Evolutionary conservation across 164 flowering plant genomes (phyloP).

Genomic region (Stephania japonica): DNA sequence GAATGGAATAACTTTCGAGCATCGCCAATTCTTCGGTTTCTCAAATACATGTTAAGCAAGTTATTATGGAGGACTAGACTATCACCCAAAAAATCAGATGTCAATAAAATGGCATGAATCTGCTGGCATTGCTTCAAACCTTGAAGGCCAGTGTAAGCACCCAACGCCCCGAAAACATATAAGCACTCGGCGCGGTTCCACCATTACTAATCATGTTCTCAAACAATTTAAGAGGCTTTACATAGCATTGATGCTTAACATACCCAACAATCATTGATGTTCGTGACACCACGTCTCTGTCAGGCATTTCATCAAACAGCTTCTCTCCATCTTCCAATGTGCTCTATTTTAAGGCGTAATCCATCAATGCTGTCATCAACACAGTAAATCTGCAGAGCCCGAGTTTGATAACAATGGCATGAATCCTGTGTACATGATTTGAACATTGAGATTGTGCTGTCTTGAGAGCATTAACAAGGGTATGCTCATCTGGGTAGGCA

Average conservation of each 20-base stretch:
- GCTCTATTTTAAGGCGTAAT: constrained; percentile 15
- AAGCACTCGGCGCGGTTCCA: constrained; percentile 7
- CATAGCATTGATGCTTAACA: constrained; percentile 4
- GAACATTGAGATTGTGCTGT: constrained; percentile 1
- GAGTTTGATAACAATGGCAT: constrained; percentile 10
- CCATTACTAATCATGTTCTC: constrained; percentile 4
- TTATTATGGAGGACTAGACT: constrained; percentile 10
- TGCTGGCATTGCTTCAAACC: constrained; percentile 17
- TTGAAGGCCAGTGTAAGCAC: constrained; percentile 17
- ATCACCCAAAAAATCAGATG: background rate
- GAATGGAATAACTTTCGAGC: constrained; percentile 12
- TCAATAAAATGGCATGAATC: constrained; percentile 13
- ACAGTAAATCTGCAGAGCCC: constrained; percentile 16
- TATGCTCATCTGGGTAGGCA: constrained; percentile 9
- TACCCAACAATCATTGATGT: constrained; percentile 21
- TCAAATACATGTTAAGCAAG: constrained; percentile 18
- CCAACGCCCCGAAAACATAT: constrained; percentile 18
- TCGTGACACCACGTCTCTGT: constrained; percentile 21
- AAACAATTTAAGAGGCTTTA: constrained; percentile 9
- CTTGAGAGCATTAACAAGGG: constrained; percentile 16
- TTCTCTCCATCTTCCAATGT: constrained; percentile 10
- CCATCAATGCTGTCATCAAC: constrained; percentile 22
- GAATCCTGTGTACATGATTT: constrained; percentile 14
- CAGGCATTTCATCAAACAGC: constrained; percentile 19
- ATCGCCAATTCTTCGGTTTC: background rate